Conservation (phyloP, 495 filamentous ascomycete genomes). For the Xeromyces bisporus region DNA sequence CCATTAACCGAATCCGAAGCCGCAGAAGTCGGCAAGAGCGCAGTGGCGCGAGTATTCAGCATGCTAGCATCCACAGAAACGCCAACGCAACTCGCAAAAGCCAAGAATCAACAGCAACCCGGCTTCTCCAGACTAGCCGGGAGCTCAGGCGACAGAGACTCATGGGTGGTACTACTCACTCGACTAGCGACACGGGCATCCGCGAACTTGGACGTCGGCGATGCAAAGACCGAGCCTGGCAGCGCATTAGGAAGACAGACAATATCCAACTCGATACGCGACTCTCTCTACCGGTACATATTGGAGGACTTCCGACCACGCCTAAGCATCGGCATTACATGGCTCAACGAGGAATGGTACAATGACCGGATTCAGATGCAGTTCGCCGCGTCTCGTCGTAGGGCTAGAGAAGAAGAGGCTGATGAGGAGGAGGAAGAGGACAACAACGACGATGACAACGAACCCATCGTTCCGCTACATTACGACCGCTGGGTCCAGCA, state of each 20-base stretch:
- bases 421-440: too few species aligned
- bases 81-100: conserved; percentile 32
- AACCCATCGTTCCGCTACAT: conserved; percentile 28
- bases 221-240: conserved; percentile 12
- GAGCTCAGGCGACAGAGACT: conserved; percentile 70
- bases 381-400: conserved; percentile 18
- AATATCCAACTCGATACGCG: conserved; percentile 54
- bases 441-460: conserved; percentile 24
- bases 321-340: conserved; percentile 72
- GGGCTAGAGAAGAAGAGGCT: too few species aligned
- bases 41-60: conserved; percentile 58
- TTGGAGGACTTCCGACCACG: conserved; percentile 78
- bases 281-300: conserved; percentile 65
- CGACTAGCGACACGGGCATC: conserved; percentile 71
- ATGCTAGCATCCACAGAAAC: conserved; percentile 57
- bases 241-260: conserved; percentile 9
- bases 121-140: conserved; percentile 77
- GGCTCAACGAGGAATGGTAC: conserved; percentile 98
- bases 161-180: conserved; percentile 76
- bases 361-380: conserved; percentile 56
- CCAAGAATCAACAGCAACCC: conserved; percentile 19
- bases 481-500: conserved; percentile 70
- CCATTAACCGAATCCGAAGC: conserved; percentile 51
- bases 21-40: conserved; percentile 45
- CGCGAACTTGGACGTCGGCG: conserved; percentile 42